Base-by-base conservation (phyloP, 805 yeast species). In the Starmerella riodocensis region DNA sequence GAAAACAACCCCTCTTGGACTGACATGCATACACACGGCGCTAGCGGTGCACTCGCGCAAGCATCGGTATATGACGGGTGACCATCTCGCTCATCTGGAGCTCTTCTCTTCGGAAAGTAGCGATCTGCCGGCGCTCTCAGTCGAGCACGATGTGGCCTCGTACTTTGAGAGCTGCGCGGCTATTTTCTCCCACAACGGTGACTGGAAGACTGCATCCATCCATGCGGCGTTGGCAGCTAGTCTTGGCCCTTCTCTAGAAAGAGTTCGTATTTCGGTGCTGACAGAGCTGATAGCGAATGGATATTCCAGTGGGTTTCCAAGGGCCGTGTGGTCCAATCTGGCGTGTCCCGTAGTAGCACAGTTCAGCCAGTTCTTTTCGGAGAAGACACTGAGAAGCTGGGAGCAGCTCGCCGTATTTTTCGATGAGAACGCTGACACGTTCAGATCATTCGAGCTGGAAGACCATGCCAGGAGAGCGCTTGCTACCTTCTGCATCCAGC, bases 211-310 rank as follows among this genome's bases (percentile, higher is more conserved):
- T 3, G 47, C 50, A 1, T 32, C 42, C 9, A 18, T 37, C 12
- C 29, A 28, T 32, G 48, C 46, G 5, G 47, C 47, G 5, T 22
- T 40, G 9, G 45, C 42, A n/a, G 25, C 40, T 3, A 23, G 29
- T 12, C 17, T 31, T n/a, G 19, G 9, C 2, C 37, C 40, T 1
- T 19, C 23, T 16, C 24, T 30, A 2, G 22, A 32, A 3, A 14
- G 31, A 3, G 37, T 31, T 27, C 32, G 42, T 11, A 2, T 2
- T 3, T 34, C 34, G 40, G 18, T 18, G 1, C 35, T 46, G 19
- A 17, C 25, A 5, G 49, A 46, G 37, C 38, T 46, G 8, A 32
- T 40, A 8, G 42, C 45, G 13, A 18, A 23, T 27, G 42, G 45
- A 1, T 9, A 34, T 12, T 18, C 22, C 9, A 18, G 6, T 5